Conservation (phyloP, 768 basidiomycete species). For the Mycena leptocephala region DNA sequence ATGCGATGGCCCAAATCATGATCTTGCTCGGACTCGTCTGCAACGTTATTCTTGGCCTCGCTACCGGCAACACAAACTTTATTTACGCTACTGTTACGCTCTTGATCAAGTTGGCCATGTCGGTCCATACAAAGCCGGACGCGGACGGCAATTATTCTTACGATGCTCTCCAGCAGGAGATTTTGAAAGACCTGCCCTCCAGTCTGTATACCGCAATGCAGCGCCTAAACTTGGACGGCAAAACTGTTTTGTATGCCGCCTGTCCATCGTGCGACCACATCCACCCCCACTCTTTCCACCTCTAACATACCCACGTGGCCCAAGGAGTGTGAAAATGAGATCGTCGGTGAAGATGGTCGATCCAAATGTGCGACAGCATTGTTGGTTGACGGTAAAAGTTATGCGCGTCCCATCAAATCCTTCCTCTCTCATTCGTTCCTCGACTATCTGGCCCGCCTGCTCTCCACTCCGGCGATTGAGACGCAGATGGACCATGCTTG, state of each 20-base stretch:
- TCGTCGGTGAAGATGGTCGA: not conserved
- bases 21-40: constrained; percentile 23
- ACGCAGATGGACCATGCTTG: no score
- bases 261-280: constrained; percentile 26
- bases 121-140: not conserved
- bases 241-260: constrained; percentile 22
- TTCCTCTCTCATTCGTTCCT: no score
- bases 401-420: no score
- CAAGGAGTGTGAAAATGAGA: constrained; percentile 1
- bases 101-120: constrained; percentile 22
- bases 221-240: constrained; percentile 16
- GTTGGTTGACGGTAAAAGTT: no score
- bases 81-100: constrained; percentile 4
- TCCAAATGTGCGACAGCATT: not conserved
- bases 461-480: no score
- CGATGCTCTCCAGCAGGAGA: no score
- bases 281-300: constrained; percentile 14
- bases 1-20: no score
- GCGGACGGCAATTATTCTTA: no score
- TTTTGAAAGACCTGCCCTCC: no score
- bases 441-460: no score
- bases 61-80: not conserved
- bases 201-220: constrained; percentile 9
- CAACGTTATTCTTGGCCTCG: constrained; percentile 21
- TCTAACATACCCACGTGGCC: not conserved